These are phyloP conservation scores for Trypanosomatidae sp. DNA, from an alignment of 208 protist genomes.

Conservation along the genomic window DNA sequence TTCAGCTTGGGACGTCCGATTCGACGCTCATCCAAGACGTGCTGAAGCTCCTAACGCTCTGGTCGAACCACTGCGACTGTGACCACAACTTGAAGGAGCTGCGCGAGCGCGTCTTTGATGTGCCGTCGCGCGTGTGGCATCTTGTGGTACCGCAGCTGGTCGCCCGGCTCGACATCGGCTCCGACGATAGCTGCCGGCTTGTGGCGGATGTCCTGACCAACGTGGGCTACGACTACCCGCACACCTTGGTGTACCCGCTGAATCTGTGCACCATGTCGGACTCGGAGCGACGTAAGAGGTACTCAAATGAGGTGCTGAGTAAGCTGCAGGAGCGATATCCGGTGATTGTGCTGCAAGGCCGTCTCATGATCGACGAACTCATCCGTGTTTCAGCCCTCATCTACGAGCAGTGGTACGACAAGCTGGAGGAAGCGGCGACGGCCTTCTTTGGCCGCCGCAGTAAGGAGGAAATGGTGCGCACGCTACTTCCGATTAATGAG, in stretches of 20 bases:
- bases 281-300: constrained; percentile 69
- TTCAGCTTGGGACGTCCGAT: constrained; percentile 73
- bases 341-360: constrained; percentile 90
- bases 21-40: constrained; percentile 96
- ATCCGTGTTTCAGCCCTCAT: constrained; percentile 97
- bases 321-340: constrained; percentile 71
- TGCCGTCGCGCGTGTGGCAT: constrained; percentile 98
- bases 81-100: constrained; percentile 82
- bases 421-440: constrained; percentile 95
- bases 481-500: constrained; percentile 94
- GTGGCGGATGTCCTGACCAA: constrained; percentile 93
- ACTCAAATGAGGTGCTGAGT: constrained; percentile 69
- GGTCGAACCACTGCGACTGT: constrained; percentile 92
- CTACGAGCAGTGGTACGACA: constrained; percentile 93
- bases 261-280: constrained; percentile 95
- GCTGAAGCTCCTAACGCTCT: constrained; percentile 98
- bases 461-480: constrained; percentile 87
- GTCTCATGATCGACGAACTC: constrained; percentile 96
- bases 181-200: constrained; percentile 89
- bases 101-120: constrained; percentile 88
- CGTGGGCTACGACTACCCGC: constrained; percentile 97
- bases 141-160: constrained; percentile 99
- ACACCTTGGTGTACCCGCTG: constrained; percentile 99
- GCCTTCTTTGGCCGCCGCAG: constrained; percentile 93
- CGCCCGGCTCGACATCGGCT: constrained; percentile 95